Evolutionary conservation across 441 rosid genomes (phyloP).

Genomic region (Isatis lusitanica): DNA sequence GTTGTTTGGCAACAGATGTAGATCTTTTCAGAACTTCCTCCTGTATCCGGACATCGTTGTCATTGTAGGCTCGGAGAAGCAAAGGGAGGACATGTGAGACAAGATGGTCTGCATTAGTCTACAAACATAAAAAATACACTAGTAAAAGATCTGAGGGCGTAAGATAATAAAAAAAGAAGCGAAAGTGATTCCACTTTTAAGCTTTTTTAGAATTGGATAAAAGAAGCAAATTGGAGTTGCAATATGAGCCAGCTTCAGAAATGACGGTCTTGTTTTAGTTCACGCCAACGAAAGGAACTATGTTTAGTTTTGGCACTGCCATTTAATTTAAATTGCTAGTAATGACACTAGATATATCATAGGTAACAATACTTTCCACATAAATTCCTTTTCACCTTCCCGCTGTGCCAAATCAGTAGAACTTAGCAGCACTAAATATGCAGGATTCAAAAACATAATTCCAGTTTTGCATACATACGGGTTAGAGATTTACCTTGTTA

Average conservation of each 20-base stretch:
- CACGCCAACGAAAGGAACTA: constrained; percentile 10
- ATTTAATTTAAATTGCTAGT: background rate
- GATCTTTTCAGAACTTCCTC: constrained; percentile 89
- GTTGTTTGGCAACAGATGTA: constrained; percentile 70
- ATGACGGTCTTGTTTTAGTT: constrained; percentile 8
- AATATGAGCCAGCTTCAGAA: constrained; percentile 3
- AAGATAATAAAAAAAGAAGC: background rate
- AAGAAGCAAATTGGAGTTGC: background rate
- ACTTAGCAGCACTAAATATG: constrained; percentile 6
- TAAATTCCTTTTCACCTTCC: background rate
- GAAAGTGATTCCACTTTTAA: background rate
- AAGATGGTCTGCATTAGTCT: constrained; percentile 75
- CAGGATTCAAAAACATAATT: background rate
- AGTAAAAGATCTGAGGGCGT: background rate
- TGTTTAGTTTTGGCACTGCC: background rate
- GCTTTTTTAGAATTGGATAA: background rate
- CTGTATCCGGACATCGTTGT: constrained; percentile 87
- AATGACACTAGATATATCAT: background rate
- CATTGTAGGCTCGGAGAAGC: constrained; percentile 88
- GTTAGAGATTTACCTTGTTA: constrained; percentile 60
- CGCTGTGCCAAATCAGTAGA: constrained; percentile 15
- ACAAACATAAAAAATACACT: constrained; percentile 31
- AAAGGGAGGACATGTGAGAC: constrained; percentile 72
- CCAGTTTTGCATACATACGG: constrained; percentile 13
- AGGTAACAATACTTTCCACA: background rate